phyloP scores from a whole-genome alignment of 768 basidiomycete genomes.

The Mycena kentingensis region DNA sequence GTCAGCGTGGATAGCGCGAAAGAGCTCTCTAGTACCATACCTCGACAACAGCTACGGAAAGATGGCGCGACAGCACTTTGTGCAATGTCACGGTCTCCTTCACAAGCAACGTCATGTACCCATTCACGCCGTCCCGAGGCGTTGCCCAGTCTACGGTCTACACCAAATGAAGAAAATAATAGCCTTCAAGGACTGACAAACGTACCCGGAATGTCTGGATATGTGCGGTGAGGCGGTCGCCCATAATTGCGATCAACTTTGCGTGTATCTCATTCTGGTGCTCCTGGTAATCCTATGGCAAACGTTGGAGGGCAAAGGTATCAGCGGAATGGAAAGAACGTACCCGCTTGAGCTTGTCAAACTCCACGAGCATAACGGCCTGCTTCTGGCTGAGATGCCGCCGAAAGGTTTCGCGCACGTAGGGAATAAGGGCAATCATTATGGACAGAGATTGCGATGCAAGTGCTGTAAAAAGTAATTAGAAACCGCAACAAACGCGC shows the following conservation, averaged over 20 bases:
- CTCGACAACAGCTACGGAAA: constrained; percentile 78
- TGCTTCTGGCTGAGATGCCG: constrained; percentile 93
- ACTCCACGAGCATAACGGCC: constrained; percentile 95
- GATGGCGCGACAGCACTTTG: constrained; percentile 92
- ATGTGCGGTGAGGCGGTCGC: constrained; percentile 86
- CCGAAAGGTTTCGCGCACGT: constrained; percentile 92
- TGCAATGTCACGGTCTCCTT: constrained; percentile 95
- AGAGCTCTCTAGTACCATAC: constrained; percentile 56
- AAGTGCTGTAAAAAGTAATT: constrained; percentile 56
- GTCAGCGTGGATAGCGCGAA: constrained; percentile 12
- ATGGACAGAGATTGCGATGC: constrained; percentile 96
- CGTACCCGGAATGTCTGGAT: constrained; percentile 78
- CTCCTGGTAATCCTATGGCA: constrained; percentile 90
- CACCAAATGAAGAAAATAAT: background rate
- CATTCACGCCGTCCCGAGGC: constrained; percentile 65
- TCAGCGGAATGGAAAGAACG: constrained; percentile 30
- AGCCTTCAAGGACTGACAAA: no score
- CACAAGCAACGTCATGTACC: constrained; percentile 91
- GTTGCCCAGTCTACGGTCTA: constrained; percentile 81
- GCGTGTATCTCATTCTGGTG: constrained; percentile 99
- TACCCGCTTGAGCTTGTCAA: constrained; percentile 96
- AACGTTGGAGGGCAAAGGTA: constrained; percentile 13
- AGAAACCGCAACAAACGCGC: constrained; percentile 11
- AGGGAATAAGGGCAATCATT: constrained; percentile 91
- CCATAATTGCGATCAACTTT: constrained; percentile 98